Base-by-base conservation (phyloP, 768 basidiomycete genomes). In the Phylloporus rhodoxanthus region DNA sequence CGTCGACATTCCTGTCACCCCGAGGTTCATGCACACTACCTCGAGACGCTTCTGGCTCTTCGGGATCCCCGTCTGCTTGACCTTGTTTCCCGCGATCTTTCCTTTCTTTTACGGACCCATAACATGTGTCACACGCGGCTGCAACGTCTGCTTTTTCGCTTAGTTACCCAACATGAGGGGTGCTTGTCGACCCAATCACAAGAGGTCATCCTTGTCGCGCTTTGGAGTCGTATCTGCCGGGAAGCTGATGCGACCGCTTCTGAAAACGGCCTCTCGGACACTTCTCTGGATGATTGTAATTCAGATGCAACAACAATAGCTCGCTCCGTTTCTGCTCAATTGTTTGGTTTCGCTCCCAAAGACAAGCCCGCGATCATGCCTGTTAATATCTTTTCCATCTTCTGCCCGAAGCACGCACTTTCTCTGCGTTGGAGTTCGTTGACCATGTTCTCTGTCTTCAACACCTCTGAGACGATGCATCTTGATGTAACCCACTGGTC, bases 11-110 rank as follows among this genome's bases (percentile, higher is more conserved):
- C 69, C n/a, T 51, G 58, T 23, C 66, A 70, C 33, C 67, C 73
- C 8, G 72, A 74, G 28, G 61, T 78, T 21, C 80, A 82, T 41
- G 48, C 75, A 3, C 67, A 74, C 10, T 82, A 75, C 59, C 64
- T 81, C 8, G 61, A 70, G 20, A 61, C 70, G 0, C 70, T 80
- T 26, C 56, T 76, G 25, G 57, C 61, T 9, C 56, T 56, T 37
- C 57, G 51, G 5, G 61, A 67, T 13, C 37, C 56, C 14, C 57
- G 60, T 32, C 63, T 66, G 36, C 56, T 70, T 11, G 48, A 64
- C 5, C 57, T 62, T n/a, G 62, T 63, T 57, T 66, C 76, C 33
- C 45, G 60, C 8, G 55, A 66, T 48, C 56, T 82, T 41, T 52
- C 60, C 13, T 57, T 55, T 45, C 53, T 73, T 33, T 60, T 79